A percentile compares a stretch with the other conserved stretches of the same genome.
Conservation (phyloP, 2,329 filamentous ascomycete species). For the Colletotrichum sp. region DNA sequence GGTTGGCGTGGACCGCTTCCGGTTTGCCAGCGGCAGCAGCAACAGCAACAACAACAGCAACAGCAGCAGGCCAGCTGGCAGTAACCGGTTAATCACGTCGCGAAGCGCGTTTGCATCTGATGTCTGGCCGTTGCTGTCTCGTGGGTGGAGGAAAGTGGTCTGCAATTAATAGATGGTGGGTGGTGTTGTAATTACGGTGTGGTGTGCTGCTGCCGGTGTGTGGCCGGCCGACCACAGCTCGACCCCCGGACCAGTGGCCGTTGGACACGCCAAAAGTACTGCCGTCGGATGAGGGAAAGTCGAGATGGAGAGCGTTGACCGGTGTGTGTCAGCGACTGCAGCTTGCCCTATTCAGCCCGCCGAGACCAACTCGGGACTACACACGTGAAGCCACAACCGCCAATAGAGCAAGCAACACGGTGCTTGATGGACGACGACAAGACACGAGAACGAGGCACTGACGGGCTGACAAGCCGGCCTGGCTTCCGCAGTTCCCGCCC, state of each 20-base stretch:
- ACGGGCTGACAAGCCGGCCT: neutral
- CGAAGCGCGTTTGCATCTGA: neutral
- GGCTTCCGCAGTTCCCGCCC: constrained; percentile 4
- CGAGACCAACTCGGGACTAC: neutral
- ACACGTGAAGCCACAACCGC: neutral
- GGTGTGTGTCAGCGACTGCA: constrained; percentile 7
- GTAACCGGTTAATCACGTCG: neutral
- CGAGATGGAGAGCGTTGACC: neutral
- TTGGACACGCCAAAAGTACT: constrained; percentile 6
- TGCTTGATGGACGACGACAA: neutral
- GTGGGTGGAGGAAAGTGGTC: neutral
- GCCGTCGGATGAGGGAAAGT: neutral
- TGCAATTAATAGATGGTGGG: neutral
- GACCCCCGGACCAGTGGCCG: neutral
- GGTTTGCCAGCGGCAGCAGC: neutral
- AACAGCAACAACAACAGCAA: too few species aligned
- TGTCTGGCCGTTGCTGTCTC: neutral
- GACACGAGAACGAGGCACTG: neutral
- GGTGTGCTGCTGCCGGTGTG: neutral
- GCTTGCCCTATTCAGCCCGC: neutral
- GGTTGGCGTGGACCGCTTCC: constrained; percentile 19
- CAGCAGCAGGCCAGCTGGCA: neutral
- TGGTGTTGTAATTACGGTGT: neutral
- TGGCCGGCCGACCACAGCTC: neutral
- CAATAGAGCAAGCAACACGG: constrained; percentile 4